phyloP scores from a whole-genome alignment of 176 grass and related monocot genomes.

The Musa schizocarpa region DNA sequence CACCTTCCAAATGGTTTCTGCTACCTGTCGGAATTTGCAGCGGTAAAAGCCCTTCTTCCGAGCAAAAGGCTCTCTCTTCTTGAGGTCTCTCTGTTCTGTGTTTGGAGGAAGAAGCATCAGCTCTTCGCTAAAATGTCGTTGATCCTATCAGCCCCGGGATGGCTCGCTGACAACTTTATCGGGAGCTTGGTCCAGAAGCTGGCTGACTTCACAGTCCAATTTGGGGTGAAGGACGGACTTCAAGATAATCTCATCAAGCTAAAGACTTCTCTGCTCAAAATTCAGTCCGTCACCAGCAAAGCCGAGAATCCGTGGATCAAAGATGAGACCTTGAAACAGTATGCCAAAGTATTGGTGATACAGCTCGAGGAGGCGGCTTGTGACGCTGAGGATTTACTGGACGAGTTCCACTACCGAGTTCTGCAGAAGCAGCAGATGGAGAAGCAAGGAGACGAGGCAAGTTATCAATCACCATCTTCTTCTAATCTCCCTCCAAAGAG shows the following conservation, averaged over 20 bases:
- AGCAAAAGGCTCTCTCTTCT: no score
- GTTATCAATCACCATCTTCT: background rate
- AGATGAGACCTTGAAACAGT: background rate
- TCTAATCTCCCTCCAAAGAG: no score
- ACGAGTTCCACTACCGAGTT: background rate
- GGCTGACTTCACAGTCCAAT: background rate
- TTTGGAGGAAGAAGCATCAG: no score
- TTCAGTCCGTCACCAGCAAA: background rate
- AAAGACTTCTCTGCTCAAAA: no score
- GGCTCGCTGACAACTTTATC: background rate
- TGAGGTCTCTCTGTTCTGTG: no score
- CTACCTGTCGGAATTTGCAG: no score
- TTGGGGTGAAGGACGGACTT: background rate
- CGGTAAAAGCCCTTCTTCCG: no score
- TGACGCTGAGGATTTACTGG: background rate
- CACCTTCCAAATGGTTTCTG: no score
- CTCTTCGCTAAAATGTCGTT: no score
- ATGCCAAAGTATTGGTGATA: background rate
- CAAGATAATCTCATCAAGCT: background rate
- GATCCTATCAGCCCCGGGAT: no score
- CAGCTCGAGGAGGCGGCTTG: background rate
- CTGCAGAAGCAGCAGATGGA: background rate
- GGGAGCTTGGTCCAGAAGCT: background rate
- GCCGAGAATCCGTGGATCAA: background rate
- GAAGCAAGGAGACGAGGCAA: background rate